phyloP scores from a whole-genome alignment of 495 filamentous ascomycete species.

The Neurospora sp. region DNA sequence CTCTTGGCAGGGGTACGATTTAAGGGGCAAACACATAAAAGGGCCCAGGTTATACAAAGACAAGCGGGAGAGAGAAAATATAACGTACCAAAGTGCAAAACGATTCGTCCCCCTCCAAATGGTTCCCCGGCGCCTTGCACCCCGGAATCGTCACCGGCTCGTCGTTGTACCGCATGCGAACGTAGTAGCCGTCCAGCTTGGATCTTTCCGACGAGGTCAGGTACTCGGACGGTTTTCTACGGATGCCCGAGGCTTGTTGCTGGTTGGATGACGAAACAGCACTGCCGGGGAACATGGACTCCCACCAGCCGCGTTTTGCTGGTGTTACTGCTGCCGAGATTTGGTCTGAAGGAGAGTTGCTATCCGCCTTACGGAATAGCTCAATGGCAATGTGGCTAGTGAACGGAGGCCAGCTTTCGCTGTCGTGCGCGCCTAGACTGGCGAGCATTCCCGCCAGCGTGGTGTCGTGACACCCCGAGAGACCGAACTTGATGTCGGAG shows the following conservation, averaged over 20 bases:
- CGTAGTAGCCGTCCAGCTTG: constrained; percentile 64
- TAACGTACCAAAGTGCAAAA: constrained; percentile 88
- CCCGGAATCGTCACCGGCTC: constrained; percentile 68
- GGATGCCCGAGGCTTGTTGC: constrained; percentile 25
- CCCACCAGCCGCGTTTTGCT: constrained; percentile 34
- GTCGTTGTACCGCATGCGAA: constrained; percentile 94
- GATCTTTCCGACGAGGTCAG: constrained; percentile 40
- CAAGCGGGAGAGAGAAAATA: too few species aligned
- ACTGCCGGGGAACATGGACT: constrained; percentile 27
- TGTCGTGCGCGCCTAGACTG: constrained; percentile 68
- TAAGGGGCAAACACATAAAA: too few species aligned
- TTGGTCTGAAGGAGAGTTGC: neutral
- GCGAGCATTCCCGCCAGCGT: constrained; percentile 73
- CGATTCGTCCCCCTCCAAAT: constrained; percentile 77
- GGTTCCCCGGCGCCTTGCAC: constrained; percentile 66
- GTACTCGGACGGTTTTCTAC: constrained; percentile 39
- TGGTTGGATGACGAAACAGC: constrained; percentile 8
- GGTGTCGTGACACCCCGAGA: constrained; percentile 92
- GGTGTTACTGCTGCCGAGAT: constrained; percentile 1
- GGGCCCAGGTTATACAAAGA: too few species aligned
- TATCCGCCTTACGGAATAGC: constrained; percentile 54
- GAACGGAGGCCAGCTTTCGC: constrained; percentile 75
- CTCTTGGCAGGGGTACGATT: too few species aligned
- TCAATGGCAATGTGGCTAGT: constrained; percentile 88
- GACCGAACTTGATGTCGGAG: constrained; percentile 41